These are phyloP conservation scores for Russula abietina DNA, from an alignment of 768 basidiomycete species.

Conservation along the genomic window DNA sequence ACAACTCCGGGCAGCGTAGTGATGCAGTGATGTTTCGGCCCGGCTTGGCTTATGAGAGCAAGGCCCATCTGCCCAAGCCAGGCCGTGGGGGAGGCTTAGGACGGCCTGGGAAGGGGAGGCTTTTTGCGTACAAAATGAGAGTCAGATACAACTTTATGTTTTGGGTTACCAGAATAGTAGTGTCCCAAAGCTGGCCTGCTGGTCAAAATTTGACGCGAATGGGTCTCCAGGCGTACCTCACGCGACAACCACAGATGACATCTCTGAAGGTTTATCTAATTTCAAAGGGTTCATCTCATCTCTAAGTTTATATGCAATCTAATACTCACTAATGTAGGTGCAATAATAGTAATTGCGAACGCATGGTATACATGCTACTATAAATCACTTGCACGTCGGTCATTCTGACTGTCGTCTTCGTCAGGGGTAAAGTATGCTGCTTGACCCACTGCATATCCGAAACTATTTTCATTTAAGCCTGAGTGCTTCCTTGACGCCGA, in stretches of 20 bases:
- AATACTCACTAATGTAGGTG: background rate
- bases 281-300: slow-evolving; percentile 42
- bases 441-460: slow-evolving; percentile 22
- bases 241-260: slow-evolving; percentile 49
- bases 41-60: too few relatives aligned
- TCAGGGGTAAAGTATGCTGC: slow-evolving; percentile 21
- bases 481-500: too few relatives aligned
- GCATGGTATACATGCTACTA: background rate
- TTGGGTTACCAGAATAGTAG: too few relatives aligned
- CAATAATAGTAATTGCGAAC: slow-evolving; percentile 12
- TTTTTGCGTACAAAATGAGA: too few relatives aligned
- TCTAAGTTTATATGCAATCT: background rate
- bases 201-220: too few relatives aligned
- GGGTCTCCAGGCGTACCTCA: slow-evolving; percentile 46
- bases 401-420: background rate
- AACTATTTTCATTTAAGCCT: too few relatives aligned
- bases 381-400: background rate
- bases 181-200: too few relatives aligned
- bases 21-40: too few relatives aligned
- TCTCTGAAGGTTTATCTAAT: slow-evolving; percentile 49
- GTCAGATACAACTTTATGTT: too few relatives aligned
- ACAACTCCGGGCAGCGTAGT: background rate
- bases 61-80: too few relatives aligned
- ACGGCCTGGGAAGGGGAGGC: too few relatives aligned
- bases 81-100: too few relatives aligned